Percentiles rank a stretch among this genome's conserved stretches.
Evolutionary conservation across 225 moss, liverwort and hornwort species (phyloP).

Genomic region (Marchantia paleacea): DNA sequence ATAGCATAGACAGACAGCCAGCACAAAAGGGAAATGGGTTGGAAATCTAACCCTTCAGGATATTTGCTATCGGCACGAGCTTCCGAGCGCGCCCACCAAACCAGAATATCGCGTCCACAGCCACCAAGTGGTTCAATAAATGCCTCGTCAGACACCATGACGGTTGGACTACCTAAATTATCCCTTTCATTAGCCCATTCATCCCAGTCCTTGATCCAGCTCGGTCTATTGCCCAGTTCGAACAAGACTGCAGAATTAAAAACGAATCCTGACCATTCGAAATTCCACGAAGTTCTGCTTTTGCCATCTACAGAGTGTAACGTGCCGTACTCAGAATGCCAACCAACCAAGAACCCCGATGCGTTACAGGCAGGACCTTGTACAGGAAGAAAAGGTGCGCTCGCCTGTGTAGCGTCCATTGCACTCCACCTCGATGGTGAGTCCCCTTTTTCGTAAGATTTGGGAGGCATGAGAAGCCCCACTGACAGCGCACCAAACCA

Average conservation of each 20-base stretch:
- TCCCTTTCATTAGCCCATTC: slow-evolving; percentile 51
- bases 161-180: slow-evolving; percentile 44
- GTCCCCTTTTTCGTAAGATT: slow-evolving; percentile 31
- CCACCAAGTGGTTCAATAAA: slow-evolving; percentile 54
- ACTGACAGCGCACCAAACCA: slow-evolving; percentile 83
- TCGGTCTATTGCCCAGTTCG: slow-evolving; percentile 47
- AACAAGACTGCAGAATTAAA: slow-evolving; percentile 64
- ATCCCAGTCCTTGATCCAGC: slow-evolving; percentile 67
- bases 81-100: slow-evolving; percentile 88
- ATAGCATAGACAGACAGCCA: background rate
- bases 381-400: slow-evolving; percentile 46
- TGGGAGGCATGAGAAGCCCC: slow-evolving; percentile 66
- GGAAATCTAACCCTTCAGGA: slow-evolving; percentile 52
- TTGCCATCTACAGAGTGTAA: slow-evolving; percentile 45
- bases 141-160: slow-evolving; percentile 59
- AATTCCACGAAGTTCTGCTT: slow-evolving; percentile 31
- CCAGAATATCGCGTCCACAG: slow-evolving; percentile 47
- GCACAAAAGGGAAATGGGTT: background rate
- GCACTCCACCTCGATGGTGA: slow-evolving; percentile 31
- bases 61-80: slow-evolving; percentile 61
- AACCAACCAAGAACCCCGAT: slow-evolving; percentile 55
- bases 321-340: slow-evolving; percentile 62
- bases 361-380: slow-evolving; percentile 65
- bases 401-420: slow-evolving; percentile 23
- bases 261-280: slow-evolving; percentile 93